Evolutionary conservation across 371 early-diverging fungal genomes (phyloP).

Genomic region (Rhizopus arrhizus): DNA sequence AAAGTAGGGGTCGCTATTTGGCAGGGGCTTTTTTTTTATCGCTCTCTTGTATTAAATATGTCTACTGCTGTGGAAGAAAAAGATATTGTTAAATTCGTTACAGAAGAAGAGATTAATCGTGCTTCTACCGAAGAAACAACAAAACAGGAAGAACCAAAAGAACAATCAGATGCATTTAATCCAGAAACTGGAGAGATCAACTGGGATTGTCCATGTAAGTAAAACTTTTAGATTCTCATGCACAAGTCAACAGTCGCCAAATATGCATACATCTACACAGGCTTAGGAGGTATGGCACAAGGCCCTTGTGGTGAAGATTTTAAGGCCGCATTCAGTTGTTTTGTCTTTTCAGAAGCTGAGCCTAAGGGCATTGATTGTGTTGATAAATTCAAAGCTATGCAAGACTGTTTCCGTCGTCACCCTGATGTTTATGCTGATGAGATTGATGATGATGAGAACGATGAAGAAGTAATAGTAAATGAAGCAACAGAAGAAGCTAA

Average conservation of each 20-base stretch:
- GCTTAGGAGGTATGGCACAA: conserved; percentile 91
- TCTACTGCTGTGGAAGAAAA: conserved; percentile 33
- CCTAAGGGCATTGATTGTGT: conserved; percentile 90
- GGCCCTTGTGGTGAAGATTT: conserved; percentile 96
- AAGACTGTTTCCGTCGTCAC: conserved; percentile 79
- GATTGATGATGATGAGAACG: conserved; percentile 61
- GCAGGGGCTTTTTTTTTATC: background rate
- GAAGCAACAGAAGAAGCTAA: conserved; percentile 4
- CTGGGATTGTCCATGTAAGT: conserved; percentile 97
- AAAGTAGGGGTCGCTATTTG: no score
- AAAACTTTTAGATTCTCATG: no score
- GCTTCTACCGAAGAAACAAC: conserved; percentile 28
- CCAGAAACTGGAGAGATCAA: conserved; percentile 95
- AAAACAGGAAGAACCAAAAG: conserved; percentile 26
- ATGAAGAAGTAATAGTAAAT: conserved; percentile 34
- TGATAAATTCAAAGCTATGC: conserved; percentile 82
- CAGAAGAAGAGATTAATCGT: conserved; percentile 40
- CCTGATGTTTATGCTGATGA: conserved; percentile 80
- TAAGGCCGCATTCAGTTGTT: conserved; percentile 96
- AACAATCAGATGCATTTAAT: conserved; percentile 58
- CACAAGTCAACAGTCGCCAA: no score
- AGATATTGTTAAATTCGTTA: conserved; percentile 44
- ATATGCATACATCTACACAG: conserved; percentile 13
- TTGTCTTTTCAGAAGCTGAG: conserved; percentile 86
- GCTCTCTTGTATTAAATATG: background rate